Conservation (phyloP, 306 rosid species). For the Vicia faba region DNA sequence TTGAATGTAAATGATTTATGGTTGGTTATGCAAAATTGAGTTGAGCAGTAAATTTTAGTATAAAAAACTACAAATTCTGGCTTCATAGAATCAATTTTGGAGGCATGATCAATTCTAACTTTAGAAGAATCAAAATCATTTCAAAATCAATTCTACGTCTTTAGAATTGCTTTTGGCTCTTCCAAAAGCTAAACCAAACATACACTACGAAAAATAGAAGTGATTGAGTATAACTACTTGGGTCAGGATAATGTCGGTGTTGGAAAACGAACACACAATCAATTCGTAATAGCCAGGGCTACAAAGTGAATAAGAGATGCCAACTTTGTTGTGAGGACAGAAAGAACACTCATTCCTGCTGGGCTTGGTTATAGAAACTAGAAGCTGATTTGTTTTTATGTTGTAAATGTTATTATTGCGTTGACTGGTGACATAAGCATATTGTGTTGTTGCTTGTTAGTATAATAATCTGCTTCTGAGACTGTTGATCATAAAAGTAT, state of each 20-base stretch:
- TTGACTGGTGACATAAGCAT: not conserved
- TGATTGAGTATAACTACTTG: not conserved
- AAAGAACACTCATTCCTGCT: not conserved
- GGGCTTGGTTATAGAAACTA: slow-evolving; percentile 2
- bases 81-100: no score
- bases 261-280: not conserved
- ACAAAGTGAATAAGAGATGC: not conserved
- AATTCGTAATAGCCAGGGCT: not conserved
- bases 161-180: no score
- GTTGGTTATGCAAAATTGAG: no score
- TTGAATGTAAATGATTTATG: no score
- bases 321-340: not conserved
- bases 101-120: no score
- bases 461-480: not conserved
- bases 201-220: not conserved
- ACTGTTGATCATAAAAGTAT: slow-evolving; percentile 21
- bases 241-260: not conserved
- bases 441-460: slow-evolving; percentile 26
- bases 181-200: no score
- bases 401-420: not conserved
- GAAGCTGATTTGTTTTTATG: not conserved
- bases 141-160: no score
- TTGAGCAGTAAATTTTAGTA: no score
- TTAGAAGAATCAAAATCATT: no score
- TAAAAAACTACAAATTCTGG: no score